A percentile compares a stretch with the other conserved stretches of the same genome.
phyloP scores from a whole-genome alignment of 1,284 basidiomycete genomes.

The Rhodotorula sp. region DNA sequence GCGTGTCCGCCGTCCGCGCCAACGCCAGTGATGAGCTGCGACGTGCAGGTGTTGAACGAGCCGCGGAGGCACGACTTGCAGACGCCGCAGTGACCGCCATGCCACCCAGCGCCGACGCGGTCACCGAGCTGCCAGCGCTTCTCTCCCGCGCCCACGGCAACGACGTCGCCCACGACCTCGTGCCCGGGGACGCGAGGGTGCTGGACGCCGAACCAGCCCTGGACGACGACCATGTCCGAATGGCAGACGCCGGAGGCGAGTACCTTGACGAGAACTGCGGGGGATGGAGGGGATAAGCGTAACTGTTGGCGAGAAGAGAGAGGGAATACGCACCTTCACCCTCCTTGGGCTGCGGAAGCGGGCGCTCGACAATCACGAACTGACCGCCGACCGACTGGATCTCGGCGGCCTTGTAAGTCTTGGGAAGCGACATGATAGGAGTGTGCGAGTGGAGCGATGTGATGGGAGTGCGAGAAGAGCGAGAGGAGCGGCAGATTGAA shows the following conservation, averaged over 20 bases:
- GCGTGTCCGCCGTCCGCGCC: constrained; percentile 50
- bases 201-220: constrained; percentile 21
- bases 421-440: neutral
- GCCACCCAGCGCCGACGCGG: constrained; percentile 42
- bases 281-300: neutral
- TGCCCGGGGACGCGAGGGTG: constrained; percentile 23
- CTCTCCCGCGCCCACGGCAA: constrained; percentile 34
- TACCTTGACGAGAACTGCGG: neutral
- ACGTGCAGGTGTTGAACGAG: constrained; percentile 43
- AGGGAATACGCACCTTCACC: neutral
- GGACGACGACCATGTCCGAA: constrained; percentile 17
- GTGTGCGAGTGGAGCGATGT: neutral
- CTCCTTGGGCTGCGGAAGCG: neutral
- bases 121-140: constrained; percentile 48
- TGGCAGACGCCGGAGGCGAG: neutral
- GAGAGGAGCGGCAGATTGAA: neutral
- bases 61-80: constrained; percentile 47
- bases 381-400: neutral
- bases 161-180: constrained; percentile 33
- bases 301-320: neutral
- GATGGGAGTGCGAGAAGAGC: neutral
- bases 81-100: constrained; percentile 41
- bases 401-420: neutral
- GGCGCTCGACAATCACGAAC: neutral
- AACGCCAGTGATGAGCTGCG: constrained; percentile 48